Evolutionary conservation across 2,329 filamentous ascomycete species (phyloP), one percentile per base, ranked within the genome.

Genomic region (Neonectria punicea): DNA sequence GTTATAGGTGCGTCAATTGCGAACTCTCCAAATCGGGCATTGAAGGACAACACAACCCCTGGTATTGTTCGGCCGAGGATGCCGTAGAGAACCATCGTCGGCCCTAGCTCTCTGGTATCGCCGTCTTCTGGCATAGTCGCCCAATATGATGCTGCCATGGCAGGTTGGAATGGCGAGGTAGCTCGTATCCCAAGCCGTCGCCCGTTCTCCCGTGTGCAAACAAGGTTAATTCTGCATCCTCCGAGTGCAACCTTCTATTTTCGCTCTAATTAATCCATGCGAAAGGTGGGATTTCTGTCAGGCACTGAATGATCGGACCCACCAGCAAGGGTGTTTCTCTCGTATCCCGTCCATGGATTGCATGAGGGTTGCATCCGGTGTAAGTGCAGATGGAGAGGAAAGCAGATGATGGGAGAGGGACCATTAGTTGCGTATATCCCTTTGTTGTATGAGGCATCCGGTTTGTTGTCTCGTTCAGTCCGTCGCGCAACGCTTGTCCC

Each of bases 191-290:
- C 14, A 51, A 18, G 49, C 18, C 7, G 18, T 51, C n/a, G 10
- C n/a, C 28, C n/a, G 36, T 32, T 20, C 18, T 11, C 28, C 30
- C 28, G 18, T 51, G 14, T 51, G 49, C 49, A 51, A 34, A 51
- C 49, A 51, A 36, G 49, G 49, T 20, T 34, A 11, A 20, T 34
- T 34, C 16, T 13, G 10, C n/a, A n/a, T 50, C 9, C 16, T 32
- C 28, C 16, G 28, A 34, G 5, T 51, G 49, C 11, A 34, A 51
- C 49, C 49, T 51, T 51, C 49, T 51, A 34, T 51, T 51, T 51
- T 51, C 8, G 49, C 49, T 51, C 49, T 51, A 51, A 51, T 51
- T 34, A 22, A 51, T 20, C 28, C 49, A 51, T 51, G 49, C n/a
- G 7, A 18, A 51, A 5, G 28, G 30, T 51, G 49, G 49, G 30